Evolutionary conservation across 2,329 filamentous ascomycete genomes (phyloP), one percentile per base, ranked within the genome.

Genomic region (Fusarium verrucosum): DNA sequence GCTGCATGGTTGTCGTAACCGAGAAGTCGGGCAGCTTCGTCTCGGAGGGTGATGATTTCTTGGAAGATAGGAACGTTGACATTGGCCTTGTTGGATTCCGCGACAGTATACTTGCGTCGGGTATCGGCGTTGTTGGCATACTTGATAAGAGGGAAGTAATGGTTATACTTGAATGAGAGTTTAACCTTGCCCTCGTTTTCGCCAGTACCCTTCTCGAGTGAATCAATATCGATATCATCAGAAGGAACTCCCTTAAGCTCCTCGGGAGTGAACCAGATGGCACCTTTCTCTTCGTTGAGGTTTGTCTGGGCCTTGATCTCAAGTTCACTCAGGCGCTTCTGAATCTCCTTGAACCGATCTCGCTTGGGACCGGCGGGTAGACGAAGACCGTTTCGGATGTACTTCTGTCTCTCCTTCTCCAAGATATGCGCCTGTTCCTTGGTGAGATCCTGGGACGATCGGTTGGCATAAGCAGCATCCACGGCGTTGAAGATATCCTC

Each of bases 321-420:
- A 68, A 94, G 85, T 74, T 90, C 85, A 66, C 88, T 91, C 53
- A 95, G 80, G 13, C 90, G 82, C 82, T 92, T 92, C 84, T 92
- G 92, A 78, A 94, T 93, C 76, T 90, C 90, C 81, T 93, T 94
- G 84, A 94, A 94, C 40, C 91, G 86, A 69, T 93, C 91, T 62
- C 91, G 81, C 79, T 92, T 81, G 6, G 84, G 80, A 2, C 90
- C 91, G 22, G 86, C 85, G 2, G 90, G 88, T 45, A 95, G 80
- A 5, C 87, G 87, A 42, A 95, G 79, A 14, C 92, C 92, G 75
- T 92, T 93, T 50, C 86, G 84, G 70, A 94, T 88, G 76, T 91
- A 94, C 63, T 83, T 85, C 78, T 92, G 92, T 70, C 89, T 85
- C 71, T 93, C 89, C 79, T 91, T 92, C 77, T 93, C 88, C 26